A percentile compares a stretch with the other conserved stretches of the same genome.
These are phyloP conservation scores for Cavenderia fasciculata DNA, from an alignment of 78 protist species.

Conservation along the genomic window DNA sequence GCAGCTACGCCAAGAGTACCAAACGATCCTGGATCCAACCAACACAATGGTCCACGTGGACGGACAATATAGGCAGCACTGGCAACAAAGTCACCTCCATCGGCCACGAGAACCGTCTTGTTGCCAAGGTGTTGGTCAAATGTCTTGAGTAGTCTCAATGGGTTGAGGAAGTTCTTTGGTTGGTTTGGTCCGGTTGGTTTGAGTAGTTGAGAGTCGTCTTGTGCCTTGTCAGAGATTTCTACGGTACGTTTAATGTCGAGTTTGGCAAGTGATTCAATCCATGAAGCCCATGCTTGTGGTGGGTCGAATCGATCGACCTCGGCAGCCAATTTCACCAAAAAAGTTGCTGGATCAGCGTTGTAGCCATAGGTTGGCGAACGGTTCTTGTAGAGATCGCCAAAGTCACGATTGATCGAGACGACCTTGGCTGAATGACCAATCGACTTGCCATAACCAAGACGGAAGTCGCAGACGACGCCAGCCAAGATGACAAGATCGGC, in stretches of 20 bases:
- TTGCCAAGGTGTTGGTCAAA: conserved; percentile 36
- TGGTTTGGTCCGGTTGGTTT: background rate
- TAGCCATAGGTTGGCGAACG: conserved; percentile 64
- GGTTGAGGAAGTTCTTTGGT: conserved; percentile 22
- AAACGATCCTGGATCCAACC: conserved; percentile 91
- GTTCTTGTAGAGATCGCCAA: conserved; percentile 64
- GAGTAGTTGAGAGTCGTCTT: background rate
- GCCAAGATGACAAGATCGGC: conserved; percentile 83
- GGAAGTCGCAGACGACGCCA: conserved; percentile 86
- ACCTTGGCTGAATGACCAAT: conserved; percentile 46
- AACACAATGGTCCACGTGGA: conserved; percentile 86
- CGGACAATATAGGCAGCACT: conserved; percentile 79
- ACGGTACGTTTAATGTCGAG: conserved; percentile 9
- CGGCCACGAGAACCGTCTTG: conserved; percentile 77
- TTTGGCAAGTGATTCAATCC: conserved; percentile 22
- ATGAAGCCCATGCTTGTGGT: background rate
- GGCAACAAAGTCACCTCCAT: conserved; percentile 92
- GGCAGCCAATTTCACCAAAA: conserved; percentile 33
- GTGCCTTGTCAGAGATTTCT: conserved; percentile 34
- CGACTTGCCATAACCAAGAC: conserved; percentile 85
- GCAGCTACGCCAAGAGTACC: conserved; percentile 90
- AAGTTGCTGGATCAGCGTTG: conserved; percentile 71
- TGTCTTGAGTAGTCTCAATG: conserved; percentile 36
- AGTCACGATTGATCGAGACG: conserved; percentile 69
- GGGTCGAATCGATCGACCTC: too few relatives aligned